These are phyloP conservation scores for Lachancea waltii DNA, from an alignment of 805 yeast genomes.

Conservation along the genomic window DNA sequence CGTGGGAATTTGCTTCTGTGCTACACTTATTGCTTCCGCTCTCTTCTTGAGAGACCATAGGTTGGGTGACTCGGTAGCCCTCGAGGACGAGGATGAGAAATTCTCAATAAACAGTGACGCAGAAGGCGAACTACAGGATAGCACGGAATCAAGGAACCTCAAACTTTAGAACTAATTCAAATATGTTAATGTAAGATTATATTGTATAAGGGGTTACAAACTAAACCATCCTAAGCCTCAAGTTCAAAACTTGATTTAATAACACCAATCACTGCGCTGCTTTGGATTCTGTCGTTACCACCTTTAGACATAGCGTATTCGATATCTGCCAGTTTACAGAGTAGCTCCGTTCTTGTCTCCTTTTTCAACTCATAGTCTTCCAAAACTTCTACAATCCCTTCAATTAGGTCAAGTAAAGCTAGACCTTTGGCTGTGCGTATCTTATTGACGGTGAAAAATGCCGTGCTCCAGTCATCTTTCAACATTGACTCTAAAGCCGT, in stretches of 20 bases:
- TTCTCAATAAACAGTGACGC: neutral
- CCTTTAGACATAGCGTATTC: constrained; percentile 91
- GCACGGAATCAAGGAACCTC: neutral
- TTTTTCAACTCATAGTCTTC: constrained; percentile 58
- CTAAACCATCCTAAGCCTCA: constrained; percentile 16
- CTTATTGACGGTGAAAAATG: constrained; percentile 57
- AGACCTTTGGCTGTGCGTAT: constrained; percentile 71
- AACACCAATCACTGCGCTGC: constrained; percentile 84
- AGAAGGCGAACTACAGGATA: neutral
- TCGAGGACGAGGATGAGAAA: constrained; percentile 2
- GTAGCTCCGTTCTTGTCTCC: constrained; percentile 52
- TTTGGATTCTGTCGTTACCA: constrained; percentile 84
- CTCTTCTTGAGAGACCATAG: constrained; percentile 49
- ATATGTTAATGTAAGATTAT: too few species aligned
- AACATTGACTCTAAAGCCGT: constrained; percentile 68
- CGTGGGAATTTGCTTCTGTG: constrained; percentile 48
- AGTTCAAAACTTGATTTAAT: constrained; percentile 48
- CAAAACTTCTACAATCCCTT: constrained; percentile 67
- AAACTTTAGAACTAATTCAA: neutral
- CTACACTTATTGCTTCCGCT: constrained; percentile 43
- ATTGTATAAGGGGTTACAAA: too few species aligned
- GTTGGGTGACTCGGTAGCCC: constrained; percentile 24
- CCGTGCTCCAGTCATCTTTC: constrained; percentile 82
- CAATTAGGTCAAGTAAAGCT: constrained; percentile 79
- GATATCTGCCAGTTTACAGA: constrained; percentile 73